phyloP scores from a whole-genome alignment of 495 filamentous ascomycete species.

The Talaromyces adpressus region DNA sequence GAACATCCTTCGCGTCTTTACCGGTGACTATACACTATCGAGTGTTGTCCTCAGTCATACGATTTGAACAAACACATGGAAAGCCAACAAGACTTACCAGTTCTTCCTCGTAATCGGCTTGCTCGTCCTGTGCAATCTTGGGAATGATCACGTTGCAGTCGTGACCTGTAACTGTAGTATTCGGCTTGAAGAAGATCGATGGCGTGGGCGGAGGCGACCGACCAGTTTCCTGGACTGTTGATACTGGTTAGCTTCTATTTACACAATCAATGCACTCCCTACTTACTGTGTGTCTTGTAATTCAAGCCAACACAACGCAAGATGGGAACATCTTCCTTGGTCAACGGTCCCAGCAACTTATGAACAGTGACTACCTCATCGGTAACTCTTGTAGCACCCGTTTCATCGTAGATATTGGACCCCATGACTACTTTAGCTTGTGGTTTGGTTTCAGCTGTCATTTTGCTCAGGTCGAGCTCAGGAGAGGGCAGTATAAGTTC shows the following conservation, averaged over 20 bases:
- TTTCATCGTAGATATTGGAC: slow-evolving; percentile 32
- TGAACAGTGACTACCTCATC: slow-evolving; percentile 29
- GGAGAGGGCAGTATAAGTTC: slow-evolving; percentile 37
- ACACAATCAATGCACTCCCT: background rate
- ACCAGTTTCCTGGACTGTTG: slow-evolving; percentile 41
- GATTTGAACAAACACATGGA: background rate
- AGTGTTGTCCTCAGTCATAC: background rate
- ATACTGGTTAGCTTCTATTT: background rate
- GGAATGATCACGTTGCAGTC: slow-evolving; percentile 34
- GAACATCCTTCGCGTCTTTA: slow-evolving; percentile 40
- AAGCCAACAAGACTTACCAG: slow-evolving; percentile 19
- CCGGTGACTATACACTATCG: slow-evolving; percentile 33
- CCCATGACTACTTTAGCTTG: slow-evolving; percentile 32
- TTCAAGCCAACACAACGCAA: slow-evolving; percentile 35
- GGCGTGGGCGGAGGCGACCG: slow-evolving; percentile 40
- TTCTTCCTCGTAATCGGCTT: slow-evolving; percentile 49
- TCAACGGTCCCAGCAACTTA: slow-evolving; percentile 27
- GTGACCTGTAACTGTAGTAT: slow-evolving; percentile 35
- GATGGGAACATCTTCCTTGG: slow-evolving; percentile 29
- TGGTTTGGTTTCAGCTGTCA: slow-evolving; percentile 25
- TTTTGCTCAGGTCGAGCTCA: slow-evolving; percentile 28
- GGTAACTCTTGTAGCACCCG: slow-evolving; percentile 22
- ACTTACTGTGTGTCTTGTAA: slow-evolving; percentile 32
- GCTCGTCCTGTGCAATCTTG: slow-evolving; percentile 39
- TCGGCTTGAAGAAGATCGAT: slow-evolving; percentile 45